Conservation (phyloP, 2,329 filamentous ascomycete species). For the Leptodontidium sp. region DNA sequence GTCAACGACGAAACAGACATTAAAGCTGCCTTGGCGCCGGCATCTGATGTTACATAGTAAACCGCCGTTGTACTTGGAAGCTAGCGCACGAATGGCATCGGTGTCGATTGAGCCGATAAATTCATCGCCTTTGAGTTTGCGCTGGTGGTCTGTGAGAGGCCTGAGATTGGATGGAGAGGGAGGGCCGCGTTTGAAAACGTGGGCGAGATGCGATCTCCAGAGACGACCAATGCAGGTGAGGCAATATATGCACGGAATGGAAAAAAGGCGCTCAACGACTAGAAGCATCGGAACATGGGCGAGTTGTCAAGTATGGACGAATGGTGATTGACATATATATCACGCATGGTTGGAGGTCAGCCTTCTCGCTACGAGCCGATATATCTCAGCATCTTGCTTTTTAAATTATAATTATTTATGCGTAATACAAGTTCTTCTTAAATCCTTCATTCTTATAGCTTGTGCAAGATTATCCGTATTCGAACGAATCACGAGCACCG, state of each 20-base stretch:
- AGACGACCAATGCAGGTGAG: not conserved
- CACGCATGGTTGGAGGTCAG: not conserved
- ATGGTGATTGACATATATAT: not conserved
- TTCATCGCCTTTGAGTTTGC: constrained; percentile 8
- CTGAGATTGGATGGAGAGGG: constrained; percentile 13
- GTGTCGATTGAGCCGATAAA: constrained; percentile 11
- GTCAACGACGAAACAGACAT: constrained; percentile 13
- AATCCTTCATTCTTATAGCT: no score
- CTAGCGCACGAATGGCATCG: constrained; percentile 3
- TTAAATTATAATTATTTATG: no score
- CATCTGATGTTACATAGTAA: constrained; percentile 5
- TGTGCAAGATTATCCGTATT: no score
- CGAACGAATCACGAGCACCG: no score
- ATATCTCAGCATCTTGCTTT: no score
- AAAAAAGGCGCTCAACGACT: constrained; percentile 4
- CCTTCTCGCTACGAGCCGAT: no score
- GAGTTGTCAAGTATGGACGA: constrained; percentile 1
- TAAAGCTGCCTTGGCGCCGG: constrained; percentile 9
- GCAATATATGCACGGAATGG: not conserved
- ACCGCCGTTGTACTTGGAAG: constrained; percentile 1
- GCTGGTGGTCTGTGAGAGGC: constrained; percentile 12
- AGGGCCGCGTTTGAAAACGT: constrained; percentile 4
- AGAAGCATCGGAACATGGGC: constrained; percentile 4
- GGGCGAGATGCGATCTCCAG: constrained; percentile 3
- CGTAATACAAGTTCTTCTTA: no score